Base-by-base conservation (phyloP, 257 asterid genomes). In the Lavandula angustifolia region DNA sequence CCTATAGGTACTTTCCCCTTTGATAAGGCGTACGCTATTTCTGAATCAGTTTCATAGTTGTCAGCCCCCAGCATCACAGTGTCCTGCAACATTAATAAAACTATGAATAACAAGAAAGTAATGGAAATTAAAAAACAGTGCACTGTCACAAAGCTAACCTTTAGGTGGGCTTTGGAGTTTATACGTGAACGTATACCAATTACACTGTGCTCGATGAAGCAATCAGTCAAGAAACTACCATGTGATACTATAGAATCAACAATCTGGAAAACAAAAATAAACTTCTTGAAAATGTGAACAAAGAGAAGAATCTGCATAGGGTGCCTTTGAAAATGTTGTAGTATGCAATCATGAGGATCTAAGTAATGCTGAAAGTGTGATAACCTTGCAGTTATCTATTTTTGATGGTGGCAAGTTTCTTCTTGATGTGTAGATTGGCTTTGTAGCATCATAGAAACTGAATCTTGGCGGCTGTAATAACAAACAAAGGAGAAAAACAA, bases 31-130 rank as follows among this genome's bases (percentile, higher is more conserved):
- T 69, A 82, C 40, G 82, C 86, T 51, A 85, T 63, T 79, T 92
- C 98, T 6, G 83, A 79, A 57, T 85, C 95, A 37, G 97, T 89
- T 89, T 92, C 97, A 41, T 87, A 92, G 77, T 60, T 81, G 82
- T 89, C 98, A 54, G 97, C 98, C 16, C 97, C 97, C 42, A 92
- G 89, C 98, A 92, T 89, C 74, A 89, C 97, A 3, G 95, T 85
- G 73, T 92, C 98, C 98, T 89, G 79, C 75, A 75, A 53, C 51
- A 4, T 43, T 54, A 33, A 33, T 33, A 33, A 33, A 33, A 17
- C 17, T 9, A 9, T 22, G 7, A n/a, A 50, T 42, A 13, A 49
- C 10, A 3, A 60, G 42, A 29, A 46, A 10, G 38, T 40, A 41
- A 33, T n/a, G 12, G 38, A 48, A 16, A 16, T 67, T 51, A 13